Conservation (phyloP, 2,329 filamentous ascomycete species). For the Fusarium haematococcum region DNA sequence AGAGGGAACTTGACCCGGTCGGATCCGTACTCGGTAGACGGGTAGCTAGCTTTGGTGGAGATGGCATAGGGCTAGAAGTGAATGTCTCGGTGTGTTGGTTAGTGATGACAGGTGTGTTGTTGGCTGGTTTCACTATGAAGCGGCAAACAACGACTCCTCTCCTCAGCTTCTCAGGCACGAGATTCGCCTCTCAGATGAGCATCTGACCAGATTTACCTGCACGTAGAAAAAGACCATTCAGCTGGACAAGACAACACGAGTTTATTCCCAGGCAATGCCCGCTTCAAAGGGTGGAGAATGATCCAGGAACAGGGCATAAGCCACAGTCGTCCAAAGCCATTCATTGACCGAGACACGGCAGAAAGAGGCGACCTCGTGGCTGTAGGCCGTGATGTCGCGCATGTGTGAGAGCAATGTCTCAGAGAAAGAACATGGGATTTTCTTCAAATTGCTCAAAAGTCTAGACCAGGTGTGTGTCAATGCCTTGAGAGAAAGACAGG, state of each 20-base stretch:
- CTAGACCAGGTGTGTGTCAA: constrained; percentile 23
- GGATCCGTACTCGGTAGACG: constrained; percentile 9
- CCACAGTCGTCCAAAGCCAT: neutral
- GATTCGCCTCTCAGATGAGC: neutral
- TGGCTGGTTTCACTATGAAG: neutral
- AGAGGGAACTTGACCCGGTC: constrained; percentile 20
- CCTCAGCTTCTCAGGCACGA: constrained; percentile 1
- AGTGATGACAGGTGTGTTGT: neutral
- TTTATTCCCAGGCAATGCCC: constrained; percentile 9
- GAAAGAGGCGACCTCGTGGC: neutral
- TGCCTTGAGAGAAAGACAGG: constrained; percentile 16
- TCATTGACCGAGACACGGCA: neutral
- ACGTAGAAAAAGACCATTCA: constrained; percentile 2
- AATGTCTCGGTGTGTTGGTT: neutral
- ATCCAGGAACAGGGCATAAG: constrained; percentile 11
- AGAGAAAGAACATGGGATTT: neutral
- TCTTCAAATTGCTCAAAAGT: neutral
- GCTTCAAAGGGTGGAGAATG: constrained; percentile 2
- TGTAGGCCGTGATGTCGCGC: neutral
- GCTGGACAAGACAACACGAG: neutral
- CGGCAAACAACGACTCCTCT: neutral
- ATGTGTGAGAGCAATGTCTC: neutral
- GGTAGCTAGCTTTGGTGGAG: neutral
- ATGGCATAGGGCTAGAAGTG: neutral
- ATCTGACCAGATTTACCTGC: neutral